Conservation (phyloP, 73 alveolate species). For the Tetrahymena elliotti region DNA sequence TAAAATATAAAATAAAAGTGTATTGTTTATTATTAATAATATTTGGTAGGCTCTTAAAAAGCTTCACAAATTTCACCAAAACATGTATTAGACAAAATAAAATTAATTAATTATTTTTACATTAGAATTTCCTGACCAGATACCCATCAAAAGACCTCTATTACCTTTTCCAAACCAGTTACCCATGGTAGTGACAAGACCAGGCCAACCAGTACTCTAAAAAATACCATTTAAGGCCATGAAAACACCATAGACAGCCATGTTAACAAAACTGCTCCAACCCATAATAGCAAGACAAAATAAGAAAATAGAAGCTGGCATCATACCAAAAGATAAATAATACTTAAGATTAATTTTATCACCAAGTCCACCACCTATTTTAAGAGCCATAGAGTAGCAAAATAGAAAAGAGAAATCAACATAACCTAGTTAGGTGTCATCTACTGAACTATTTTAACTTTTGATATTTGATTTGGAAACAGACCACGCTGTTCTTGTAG, state of each 20-base stretch:
- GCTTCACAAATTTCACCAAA: neutral
- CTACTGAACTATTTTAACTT: neutral
- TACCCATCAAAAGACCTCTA: slow-evolving; percentile 23
- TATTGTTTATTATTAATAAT: neutral
- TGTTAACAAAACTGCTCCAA: neutral
- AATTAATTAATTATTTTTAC: neutral
- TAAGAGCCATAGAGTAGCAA: neutral
- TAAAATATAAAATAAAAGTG: neutral
- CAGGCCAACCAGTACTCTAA: slow-evolving; percentile 17
- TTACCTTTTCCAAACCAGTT: slow-evolving; percentile 35
- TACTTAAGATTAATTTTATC: neutral
- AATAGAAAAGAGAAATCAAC: neutral
- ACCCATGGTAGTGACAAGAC: slow-evolving; percentile 16
- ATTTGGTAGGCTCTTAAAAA: neutral
- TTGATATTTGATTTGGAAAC: neutral
- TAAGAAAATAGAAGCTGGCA: neutral
- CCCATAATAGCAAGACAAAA: neutral
- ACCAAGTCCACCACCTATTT: neutral
- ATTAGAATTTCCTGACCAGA: slow-evolving; percentile 31
- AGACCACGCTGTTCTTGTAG: neutral
- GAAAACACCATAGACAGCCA: neutral
- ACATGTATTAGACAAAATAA: neutral
- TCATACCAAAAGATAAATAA: neutral
- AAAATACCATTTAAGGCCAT: slow-evolving; percentile 28
- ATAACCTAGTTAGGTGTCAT: neutral